Conservation (phyloP, 345 rosid genomes). For the Kandelia obovata region DNA sequence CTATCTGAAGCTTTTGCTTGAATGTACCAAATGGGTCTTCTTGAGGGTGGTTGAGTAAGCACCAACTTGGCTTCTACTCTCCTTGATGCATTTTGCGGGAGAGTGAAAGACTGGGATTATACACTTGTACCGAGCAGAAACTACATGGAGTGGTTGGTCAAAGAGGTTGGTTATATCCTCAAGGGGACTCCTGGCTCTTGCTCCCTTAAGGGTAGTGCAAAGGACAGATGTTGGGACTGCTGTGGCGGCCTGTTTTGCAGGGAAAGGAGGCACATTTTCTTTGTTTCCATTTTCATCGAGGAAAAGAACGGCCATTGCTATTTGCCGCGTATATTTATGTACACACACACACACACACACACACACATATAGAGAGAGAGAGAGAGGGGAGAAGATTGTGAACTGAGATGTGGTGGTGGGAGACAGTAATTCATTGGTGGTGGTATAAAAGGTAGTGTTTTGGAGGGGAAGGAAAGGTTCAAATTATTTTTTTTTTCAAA, state of each 20-base stretch:
- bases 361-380: too few species aligned
- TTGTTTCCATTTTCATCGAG: constrained; percentile 22
- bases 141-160: neutral
- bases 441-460: constrained; percentile 27
- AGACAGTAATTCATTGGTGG: too few species aligned
- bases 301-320: constrained; percentile 23
- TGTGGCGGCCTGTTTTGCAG: constrained; percentile 6
- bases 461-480: constrained; percentile 23
- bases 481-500: neutral
- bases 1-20: constrained; percentile 27
- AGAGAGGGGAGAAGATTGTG: too few species aligned
- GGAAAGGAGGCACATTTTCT: constrained; percentile 34
- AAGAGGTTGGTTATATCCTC: constrained; percentile 35
- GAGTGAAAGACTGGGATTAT: neutral
- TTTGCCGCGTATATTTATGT: neutral
- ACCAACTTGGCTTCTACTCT: constrained; percentile 17
- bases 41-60: constrained; percentile 5
- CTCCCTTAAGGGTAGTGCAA: neutral
- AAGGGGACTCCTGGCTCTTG: constrained; percentile 28
- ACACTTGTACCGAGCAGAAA: constrained; percentile 6
- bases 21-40: constrained; percentile 16
- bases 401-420: too few species aligned
- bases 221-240: constrained; percentile 2
- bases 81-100: constrained; percentile 7
- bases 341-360: too few species aligned